phyloP scores from a whole-genome alignment of 345 rosid species.

The Gossypium sturtianum region DNA sequence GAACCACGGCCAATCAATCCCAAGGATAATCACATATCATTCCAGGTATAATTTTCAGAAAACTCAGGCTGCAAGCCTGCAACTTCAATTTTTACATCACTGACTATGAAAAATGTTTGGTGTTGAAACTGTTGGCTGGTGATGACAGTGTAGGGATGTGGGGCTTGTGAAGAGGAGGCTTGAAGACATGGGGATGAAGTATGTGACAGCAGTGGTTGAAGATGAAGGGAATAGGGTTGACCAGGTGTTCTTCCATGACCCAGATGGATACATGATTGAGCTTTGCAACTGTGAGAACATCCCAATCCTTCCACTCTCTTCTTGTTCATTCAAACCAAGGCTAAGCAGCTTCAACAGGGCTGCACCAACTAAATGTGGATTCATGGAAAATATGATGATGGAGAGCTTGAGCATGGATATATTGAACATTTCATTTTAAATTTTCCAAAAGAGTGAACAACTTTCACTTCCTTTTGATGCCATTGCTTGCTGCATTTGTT shows the following conservation, averaged over 20 bases:
- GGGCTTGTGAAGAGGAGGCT: slow-evolving; percentile 43
- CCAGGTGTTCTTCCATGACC: slow-evolving; percentile 57
- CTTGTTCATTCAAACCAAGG: slow-evolving; percentile 32
- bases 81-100: too few species aligned
- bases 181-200: slow-evolving; percentile 41
- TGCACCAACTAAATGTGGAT: neutral
- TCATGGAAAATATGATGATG: slow-evolving; percentile 19
- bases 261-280: slow-evolving; percentile 62
- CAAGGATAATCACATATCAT: slow-evolving; percentile 54
- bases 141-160: slow-evolving; percentile 42
- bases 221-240: slow-evolving; percentile 44
- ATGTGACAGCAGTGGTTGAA: slow-evolving; percentile 41
- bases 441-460: slow-evolving; percentile 14
- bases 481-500: slow-evolving; percentile 2
- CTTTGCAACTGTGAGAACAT: slow-evolving; percentile 52
- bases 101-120: too few species aligned
- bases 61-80: too few species aligned
- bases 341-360: slow-evolving; percentile 26
- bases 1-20: slow-evolving; percentile 49
- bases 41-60: slow-evolving; percentile 32
- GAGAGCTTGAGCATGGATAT: slow-evolving; percentile 59
- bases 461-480: neutral
- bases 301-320: slow-evolving; percentile 40
- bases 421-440: slow-evolving; percentile 42
- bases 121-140: neutral